These are phyloP conservation scores for Raddia guianensis DNA, from an alignment of 176 grass and related monocot genomes.

Conservation along the genomic window DNA sequence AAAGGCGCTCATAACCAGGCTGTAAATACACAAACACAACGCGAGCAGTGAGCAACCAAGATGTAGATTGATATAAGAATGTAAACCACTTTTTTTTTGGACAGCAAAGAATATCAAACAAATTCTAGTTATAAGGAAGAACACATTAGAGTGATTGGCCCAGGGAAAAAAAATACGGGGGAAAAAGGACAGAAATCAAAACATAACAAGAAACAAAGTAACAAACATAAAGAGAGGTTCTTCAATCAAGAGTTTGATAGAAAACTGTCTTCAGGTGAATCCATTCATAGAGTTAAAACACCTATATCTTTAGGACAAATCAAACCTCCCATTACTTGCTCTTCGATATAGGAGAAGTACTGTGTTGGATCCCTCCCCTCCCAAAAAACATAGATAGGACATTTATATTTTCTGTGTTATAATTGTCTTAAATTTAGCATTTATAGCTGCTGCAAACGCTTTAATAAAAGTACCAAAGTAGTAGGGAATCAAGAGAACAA, in stretches of 20 bases:
- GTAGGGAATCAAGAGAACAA: background rate
- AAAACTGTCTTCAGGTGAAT: background rate
- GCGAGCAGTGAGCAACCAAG: constrained; percentile 1
- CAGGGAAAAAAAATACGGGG: background rate
- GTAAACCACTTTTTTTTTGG: background rate
- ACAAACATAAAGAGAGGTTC: background rate
- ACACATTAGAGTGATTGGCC: background rate
- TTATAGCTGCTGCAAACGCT: background rate
- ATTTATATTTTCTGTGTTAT: background rate
- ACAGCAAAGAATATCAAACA: background rate
- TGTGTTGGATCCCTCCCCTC: background rate
- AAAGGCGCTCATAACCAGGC: constrained; percentile 73
- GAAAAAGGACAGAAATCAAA: background rate
- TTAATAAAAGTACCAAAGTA: background rate
- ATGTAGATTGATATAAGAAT: constrained; percentile 9
- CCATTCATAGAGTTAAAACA: background rate
- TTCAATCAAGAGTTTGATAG: background rate
- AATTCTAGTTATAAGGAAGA: background rate
- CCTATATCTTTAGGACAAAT: background rate
- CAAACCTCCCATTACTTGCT: background rate
- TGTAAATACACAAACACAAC: constrained; percentile 36
- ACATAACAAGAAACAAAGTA: background rate
- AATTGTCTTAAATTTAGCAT: background rate
- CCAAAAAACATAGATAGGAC: background rate
- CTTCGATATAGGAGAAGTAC: background rate